Evolutionary conservation across 23 red algal species (phyloP).

Genomic region (Gracilariopsis chorda): DNA sequence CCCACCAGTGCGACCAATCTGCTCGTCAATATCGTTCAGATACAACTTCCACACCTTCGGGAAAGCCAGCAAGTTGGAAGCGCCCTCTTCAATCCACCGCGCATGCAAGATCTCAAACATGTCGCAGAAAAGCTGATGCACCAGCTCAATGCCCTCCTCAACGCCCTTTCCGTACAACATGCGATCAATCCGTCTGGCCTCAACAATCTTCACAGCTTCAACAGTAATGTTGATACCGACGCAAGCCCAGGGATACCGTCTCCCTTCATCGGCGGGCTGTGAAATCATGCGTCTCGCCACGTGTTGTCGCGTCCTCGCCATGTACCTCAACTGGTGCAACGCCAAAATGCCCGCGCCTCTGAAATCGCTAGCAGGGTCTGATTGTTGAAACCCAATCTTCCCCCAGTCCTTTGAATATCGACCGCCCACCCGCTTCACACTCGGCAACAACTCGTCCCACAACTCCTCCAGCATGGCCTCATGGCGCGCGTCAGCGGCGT

Average conservation of each 20-base stretch:
- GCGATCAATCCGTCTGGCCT: slow-evolving; percentile 40
- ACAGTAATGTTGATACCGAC: slow-evolving; percentile 86
- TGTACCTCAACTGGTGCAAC: slow-evolving; percentile 79
- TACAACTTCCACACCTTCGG: slow-evolving; percentile 13
- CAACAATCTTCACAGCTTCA: slow-evolving; percentile 43
- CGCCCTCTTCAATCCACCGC: slow-evolving; percentile 38
- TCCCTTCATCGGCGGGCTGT: slow-evolving; percentile 25
- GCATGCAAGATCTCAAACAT: slow-evolving; percentile 79
- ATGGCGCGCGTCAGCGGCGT: neutral
- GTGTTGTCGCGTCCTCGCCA: slow-evolving; percentile 43
- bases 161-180: slow-evolving; percentile 40
- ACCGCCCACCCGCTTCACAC: slow-evolving; percentile 8
- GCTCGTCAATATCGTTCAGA: slow-evolving; percentile 15
- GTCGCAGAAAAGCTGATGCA: slow-evolving; percentile 76
- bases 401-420: slow-evolving; percentile 68
- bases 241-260: slow-evolving; percentile 83
- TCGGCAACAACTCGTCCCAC: slow-evolving; percentile 40
- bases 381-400: slow-evolving; percentile 84
- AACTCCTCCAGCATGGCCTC: slow-evolving; percentile 45
- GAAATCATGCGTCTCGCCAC: slow-evolving; percentile 65
- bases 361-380: slow-evolving; percentile 90
- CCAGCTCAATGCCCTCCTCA: slow-evolving; percentile 24
- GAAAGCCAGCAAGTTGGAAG: slow-evolving; percentile 56
- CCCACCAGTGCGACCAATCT: slow-evolving; percentile 11
- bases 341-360: slow-evolving; percentile 79